Conservation (phyloP, 768 basidiomycete species). For the Lepiota brunneoincarnata region DNA sequence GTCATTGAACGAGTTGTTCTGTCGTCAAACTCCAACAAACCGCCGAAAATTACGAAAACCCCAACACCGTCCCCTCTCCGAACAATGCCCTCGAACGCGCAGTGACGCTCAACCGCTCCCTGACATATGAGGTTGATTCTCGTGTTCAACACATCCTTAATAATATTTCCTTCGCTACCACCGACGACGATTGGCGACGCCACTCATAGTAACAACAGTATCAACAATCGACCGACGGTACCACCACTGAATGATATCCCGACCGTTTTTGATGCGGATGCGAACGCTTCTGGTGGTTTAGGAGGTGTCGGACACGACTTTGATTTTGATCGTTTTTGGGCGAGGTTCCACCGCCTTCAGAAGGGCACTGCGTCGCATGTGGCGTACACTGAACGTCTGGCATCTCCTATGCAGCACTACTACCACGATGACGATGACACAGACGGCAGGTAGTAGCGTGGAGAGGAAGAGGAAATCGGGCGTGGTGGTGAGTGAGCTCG, state of each 20-base stretch:
- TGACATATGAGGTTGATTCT: slow-evolving; percentile 35
- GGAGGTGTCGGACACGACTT: slow-evolving; percentile 20
- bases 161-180: slow-evolving; percentile 11
- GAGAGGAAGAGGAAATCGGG: slow-evolving; percentile 35
- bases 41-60: neutral
- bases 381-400: slow-evolving; percentile 19
- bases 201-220: too few species aligned
- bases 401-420: slow-evolving; percentile 16
- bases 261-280: neutral
- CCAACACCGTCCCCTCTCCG: neutral
- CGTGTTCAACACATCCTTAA: slow-evolving; percentile 49
- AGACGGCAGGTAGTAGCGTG: too few species aligned
- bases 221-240: neutral
- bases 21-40: too few species aligned
- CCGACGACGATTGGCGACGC: neutral
- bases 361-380: slow-evolving; percentile 20
- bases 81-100: slow-evolving; percentile 19
- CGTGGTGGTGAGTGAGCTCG: too few species aligned
- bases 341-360: slow-evolving; percentile 20
- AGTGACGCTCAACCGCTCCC: slow-evolving; percentile 21
- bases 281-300: neutral
- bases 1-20: too few species aligned
- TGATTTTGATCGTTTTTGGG: slow-evolving; percentile 29
- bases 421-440: slow-evolving; percentile 10
- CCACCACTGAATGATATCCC: neutral